phyloP scores from a whole-genome alignment of 208 protist genomes.

The Trypanosoma vivax region DNA sequence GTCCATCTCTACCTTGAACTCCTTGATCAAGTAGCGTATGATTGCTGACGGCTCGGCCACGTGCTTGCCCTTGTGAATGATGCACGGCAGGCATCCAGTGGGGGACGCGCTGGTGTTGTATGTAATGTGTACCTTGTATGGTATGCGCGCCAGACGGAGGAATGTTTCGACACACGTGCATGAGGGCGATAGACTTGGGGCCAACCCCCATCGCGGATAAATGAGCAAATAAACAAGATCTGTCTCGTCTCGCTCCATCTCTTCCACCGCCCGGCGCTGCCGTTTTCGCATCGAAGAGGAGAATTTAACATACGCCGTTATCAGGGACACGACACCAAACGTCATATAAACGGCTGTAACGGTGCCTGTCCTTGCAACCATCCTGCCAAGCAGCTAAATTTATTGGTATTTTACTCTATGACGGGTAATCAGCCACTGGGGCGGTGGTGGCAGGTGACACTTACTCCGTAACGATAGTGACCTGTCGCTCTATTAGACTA shows the following conservation, averaged over 20 bases:
- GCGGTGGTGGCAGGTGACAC: too few relatives aligned
- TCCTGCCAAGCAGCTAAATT: too few relatives aligned
- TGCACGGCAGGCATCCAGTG: constrained; percentile 34
- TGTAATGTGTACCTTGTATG: constrained; percentile 38
- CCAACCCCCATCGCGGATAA: constrained; percentile 31
- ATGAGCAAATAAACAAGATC: constrained; percentile 43
- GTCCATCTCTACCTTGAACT: constrained; percentile 42
- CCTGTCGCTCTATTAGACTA: too few relatives aligned
- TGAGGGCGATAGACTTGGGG: constrained; percentile 37
- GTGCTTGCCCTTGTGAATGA: constrained; percentile 28
- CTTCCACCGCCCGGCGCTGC: constrained; percentile 1
- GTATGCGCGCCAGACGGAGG: constrained; percentile 44
- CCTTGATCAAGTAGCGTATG: constrained; percentile 28
- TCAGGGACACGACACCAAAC: not conserved
- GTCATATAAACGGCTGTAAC: not conserved
- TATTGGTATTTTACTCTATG: too few relatives aligned
- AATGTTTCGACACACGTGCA: constrained; percentile 53
- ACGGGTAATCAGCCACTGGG: too few relatives aligned
- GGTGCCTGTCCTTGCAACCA: too few relatives aligned
- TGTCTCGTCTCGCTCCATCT: constrained; percentile 16
- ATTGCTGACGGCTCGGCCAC: constrained; percentile 27
- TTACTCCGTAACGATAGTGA: too few relatives aligned
- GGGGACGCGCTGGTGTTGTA: constrained; percentile 28
- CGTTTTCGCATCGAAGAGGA: not conserved
- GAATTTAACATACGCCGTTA: not conserved